phyloP scores from a whole-genome alignment of 2,329 filamentous ascomycete genomes.

The Penicillium sp. region DNA sequence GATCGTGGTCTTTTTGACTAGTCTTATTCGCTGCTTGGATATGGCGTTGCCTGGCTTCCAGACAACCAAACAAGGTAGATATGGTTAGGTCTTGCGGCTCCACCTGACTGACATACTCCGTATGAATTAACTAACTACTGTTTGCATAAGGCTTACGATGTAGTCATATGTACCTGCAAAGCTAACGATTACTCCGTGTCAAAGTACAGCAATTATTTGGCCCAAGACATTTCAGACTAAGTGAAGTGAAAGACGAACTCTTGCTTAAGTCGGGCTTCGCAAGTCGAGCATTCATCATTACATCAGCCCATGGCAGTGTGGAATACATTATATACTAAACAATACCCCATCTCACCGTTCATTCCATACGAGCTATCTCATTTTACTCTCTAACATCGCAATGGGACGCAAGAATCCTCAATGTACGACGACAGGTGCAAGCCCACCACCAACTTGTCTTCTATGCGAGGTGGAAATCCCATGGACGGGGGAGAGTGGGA shows the following conservation, averaged over 20 bases:
- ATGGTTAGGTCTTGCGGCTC: background rate
- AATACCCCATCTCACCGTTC: background rate
- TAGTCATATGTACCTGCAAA: no score
- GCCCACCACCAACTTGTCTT: conserved; percentile 11
- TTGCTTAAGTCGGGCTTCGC: background rate
- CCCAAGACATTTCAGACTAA: background rate
- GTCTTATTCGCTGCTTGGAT: background rate
- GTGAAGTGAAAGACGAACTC: background rate
- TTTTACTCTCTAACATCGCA: background rate
- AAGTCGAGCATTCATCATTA: background rate
- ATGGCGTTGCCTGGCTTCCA: background rate
- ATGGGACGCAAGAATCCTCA: background rate
- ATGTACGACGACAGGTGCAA: background rate
- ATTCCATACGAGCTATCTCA: background rate
- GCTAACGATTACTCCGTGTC: no score
- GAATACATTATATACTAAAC: background rate
- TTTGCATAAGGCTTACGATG: background rate
- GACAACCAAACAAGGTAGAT: background rate
- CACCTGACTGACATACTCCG: background rate
- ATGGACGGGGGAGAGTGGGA: background rate
- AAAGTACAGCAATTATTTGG: background rate
- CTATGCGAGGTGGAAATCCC: conserved; percentile 11
- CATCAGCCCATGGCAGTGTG: background rate
- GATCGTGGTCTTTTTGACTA: background rate
- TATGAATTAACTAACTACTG: no score